Base-by-base conservation (phyloP, 805 yeast genomes). In the Ogataea saltuana region DNA sequence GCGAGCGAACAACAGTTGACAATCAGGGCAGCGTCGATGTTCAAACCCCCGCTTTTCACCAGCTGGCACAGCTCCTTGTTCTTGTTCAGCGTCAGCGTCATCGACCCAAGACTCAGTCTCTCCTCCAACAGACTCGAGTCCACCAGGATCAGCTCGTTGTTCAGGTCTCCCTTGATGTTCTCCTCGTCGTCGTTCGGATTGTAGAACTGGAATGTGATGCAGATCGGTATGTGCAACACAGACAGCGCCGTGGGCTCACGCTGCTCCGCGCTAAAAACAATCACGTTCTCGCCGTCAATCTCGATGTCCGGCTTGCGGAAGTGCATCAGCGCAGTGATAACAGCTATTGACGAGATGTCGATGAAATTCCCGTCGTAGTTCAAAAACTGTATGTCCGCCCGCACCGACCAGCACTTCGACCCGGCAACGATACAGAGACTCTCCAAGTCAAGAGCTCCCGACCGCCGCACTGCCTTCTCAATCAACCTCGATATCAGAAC, bases 351-450 rank as follows among this genome's bases (percentile, higher is more conserved):
- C 31, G 91, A 83, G 6, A 88, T 85, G 63, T 93, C 99, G 30
- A 90, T 82, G 36, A 93, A 75, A 15, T 95, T 95, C 31, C 99
- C 99, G 64, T 93, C 99, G 58, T 80, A 88, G 60, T 89, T 85
- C 44, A 93, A 66, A 55, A 87, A 86, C 58, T 89, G 95, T 13
- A 93, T 80, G 59, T 90, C 97, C 0, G 95, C 97, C 45, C 95
- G 76, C 10, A 93, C 72, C 43, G 81, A 75, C 99, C 99, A 93
- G 59, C 95, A 89, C 51, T 88, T 83, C 41, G 81, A 76, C 2
- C 97, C 98, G 0, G 97, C 95, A 17, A 86, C 78, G 33, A 93
- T 88, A 67, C 98, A 91, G 33, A 93, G 67, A 37, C 88, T 80
- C 62, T 93, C 99, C 31, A 91, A 74, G 64, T 93, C 99, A 33